Percentiles rank a stretch among this genome's conserved stretches.
These are phyloP conservation scores for Periconia sp. DNA, from an alignment of 2,329 filamentous ascomycete genomes.

Conservation along the genomic window DNA sequence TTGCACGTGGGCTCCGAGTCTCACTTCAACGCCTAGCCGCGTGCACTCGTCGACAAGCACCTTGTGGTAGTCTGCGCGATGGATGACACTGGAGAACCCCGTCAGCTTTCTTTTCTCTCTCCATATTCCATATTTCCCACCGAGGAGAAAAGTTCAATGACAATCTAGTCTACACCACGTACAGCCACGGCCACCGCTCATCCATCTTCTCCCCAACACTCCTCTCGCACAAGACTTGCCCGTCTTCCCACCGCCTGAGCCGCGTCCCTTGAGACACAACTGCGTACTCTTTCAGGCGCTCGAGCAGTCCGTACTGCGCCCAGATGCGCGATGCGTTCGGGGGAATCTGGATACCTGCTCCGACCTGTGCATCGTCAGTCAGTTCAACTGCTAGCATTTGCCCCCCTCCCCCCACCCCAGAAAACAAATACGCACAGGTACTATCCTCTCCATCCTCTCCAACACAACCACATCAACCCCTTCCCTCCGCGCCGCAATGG, in stretches of 20 bases:
- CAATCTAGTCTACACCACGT: neutral
- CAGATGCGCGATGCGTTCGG: constrained; percentile 18
- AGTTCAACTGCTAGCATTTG: too few relatives aligned
- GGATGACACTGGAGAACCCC: constrained; percentile 13
- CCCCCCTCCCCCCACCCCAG: too few relatives aligned
- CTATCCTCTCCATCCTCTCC: constrained; percentile 9
- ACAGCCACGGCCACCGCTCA: constrained; percentile 17
- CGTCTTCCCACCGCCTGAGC: constrained; percentile 13
- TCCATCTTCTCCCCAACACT: constrained; percentile 15
- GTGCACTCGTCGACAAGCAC: constrained; percentile 14
- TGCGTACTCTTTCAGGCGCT: constrained; percentile 11
- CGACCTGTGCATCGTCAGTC: constrained; percentile 10
- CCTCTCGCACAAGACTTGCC: constrained; percentile 10
- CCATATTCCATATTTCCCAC: too few relatives aligned
- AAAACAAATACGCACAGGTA: constrained; percentile 12
- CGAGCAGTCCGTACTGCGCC: constrained; percentile 13
- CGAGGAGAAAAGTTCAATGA: neutral
- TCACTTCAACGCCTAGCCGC: constrained; percentile 10
- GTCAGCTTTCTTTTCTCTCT: too few relatives aligned
- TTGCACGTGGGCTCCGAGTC: constrained; percentile 11
- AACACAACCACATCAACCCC: constrained; percentile 14
- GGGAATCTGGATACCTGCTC: constrained; percentile 24
- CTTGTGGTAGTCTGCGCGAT: constrained; percentile 21
- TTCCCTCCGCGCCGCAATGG: constrained; percentile 12
- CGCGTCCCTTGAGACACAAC: constrained; percentile 11